phyloP scores from a whole-genome alignment of 257 asterid genomes.

The Solanum bulbocastanum region DNA sequence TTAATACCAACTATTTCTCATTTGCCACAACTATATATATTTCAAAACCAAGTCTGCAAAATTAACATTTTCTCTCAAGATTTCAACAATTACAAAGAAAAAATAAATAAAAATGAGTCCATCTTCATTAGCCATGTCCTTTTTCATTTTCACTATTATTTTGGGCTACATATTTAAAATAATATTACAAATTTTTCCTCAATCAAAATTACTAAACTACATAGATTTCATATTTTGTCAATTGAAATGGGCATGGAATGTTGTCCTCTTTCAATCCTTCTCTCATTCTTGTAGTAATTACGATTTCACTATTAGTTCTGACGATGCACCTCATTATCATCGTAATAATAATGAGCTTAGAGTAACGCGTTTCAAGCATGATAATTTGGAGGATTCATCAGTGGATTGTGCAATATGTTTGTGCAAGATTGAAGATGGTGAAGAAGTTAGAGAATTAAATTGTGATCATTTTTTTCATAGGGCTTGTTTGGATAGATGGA shows the following conservation, averaged over 20 bases:
- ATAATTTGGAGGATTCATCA: neutral
- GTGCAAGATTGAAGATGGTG: conserved; percentile 9
- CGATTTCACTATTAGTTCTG: neutral
- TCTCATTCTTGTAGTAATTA: neutral
- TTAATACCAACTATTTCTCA: neutral
- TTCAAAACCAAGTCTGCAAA: neutral
- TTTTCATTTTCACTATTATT: neutral
- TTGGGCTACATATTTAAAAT: neutral
- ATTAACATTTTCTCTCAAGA: neutral
- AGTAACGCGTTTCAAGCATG: neutral
- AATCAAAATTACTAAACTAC: neutral
- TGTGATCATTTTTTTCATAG: conserved; percentile 18
- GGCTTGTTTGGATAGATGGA: conserved; percentile 20
- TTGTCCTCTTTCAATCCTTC: conserved; percentile 1
- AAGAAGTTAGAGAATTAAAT: conserved; percentile 8
- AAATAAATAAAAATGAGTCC: neutral
- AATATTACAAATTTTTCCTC: neutral
- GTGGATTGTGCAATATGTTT: conserved; percentile 9
- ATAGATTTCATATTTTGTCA: neutral
- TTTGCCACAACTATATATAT: neutral
- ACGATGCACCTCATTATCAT: neutral
- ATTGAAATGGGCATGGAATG: conserved; percentile 6
- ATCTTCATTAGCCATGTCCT: neutral
- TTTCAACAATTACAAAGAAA: neutral
- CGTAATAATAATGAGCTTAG: neutral